A percentile compares a stretch with the other conserved stretches of the same genome.
These are phyloP conservation scores for Aspergillus sp. DNA, from an alignment of 2,329 filamentous ascomycete species.

Conservation along the genomic window DNA sequence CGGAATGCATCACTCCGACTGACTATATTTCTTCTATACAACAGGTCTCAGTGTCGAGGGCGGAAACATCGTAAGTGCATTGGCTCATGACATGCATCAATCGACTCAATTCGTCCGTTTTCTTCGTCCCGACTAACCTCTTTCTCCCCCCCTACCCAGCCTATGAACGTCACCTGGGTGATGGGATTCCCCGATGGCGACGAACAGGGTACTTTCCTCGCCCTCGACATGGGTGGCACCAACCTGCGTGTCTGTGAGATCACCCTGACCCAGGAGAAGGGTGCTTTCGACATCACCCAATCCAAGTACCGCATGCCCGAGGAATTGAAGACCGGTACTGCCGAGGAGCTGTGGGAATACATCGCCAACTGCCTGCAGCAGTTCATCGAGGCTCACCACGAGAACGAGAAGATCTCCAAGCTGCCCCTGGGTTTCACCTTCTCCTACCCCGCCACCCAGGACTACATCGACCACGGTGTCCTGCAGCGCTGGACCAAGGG, in stretches of 20 bases:
- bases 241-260: conserved; percentile 95
- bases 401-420: conserved; percentile 60
- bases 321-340: conserved; percentile 80
- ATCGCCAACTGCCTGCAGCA: conserved; percentile 89
- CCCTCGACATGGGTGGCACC: conserved; percentile 94
- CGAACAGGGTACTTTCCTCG: conserved; percentile 84
- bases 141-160: conserved; percentile 52
- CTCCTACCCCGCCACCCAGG: conserved; percentile 89
- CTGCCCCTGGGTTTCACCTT: conserved; percentile 91
- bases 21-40: background rate
- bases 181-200: conserved; percentile 84
- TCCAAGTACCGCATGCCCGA: conserved; percentile 95
- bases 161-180: conserved; percentile 98
- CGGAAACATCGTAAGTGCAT: conserved; percentile 77
- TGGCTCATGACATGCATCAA: background rate
- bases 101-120: background rate
- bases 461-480: conserved; percentile 89
- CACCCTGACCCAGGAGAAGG: conserved; percentile 80
- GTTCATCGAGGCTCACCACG: conserved; percentile 84
- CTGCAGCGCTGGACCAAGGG: conserved; percentile 97
- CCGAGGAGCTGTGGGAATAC: conserved; percentile 91
- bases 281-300: conserved; percentile 91
- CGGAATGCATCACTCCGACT: background rate
- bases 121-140: background rate
- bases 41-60: conserved; percentile 80